Evolutionary conservation across 2,329 filamentous ascomycete genomes (phyloP).

Genomic region (Sporothrix variecibatus): DNA sequence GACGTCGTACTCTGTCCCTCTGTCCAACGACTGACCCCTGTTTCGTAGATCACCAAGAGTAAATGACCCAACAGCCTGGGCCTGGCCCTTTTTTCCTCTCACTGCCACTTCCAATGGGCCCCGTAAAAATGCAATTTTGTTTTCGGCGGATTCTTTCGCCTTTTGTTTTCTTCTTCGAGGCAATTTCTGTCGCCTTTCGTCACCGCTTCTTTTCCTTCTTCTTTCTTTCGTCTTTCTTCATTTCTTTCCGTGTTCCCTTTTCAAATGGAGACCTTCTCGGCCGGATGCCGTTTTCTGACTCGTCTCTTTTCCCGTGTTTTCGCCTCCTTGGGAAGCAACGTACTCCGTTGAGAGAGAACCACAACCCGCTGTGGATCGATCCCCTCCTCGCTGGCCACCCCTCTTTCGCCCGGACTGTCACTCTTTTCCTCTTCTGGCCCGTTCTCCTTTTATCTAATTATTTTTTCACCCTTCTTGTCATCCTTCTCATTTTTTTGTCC

Average conservation of each 20-base stretch:
- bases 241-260: not conserved
- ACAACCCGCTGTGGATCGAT: not conserved
- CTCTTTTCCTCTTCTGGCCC: not conserved
- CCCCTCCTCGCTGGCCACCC: not conserved
- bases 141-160: not conserved
- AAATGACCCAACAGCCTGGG: not conserved
- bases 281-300: slow-evolving; percentile 2
- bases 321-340: not conserved
- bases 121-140: not conserved
- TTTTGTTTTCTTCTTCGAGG: not conserved
- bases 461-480: not conserved
- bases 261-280: not conserved
- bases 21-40: not conserved
- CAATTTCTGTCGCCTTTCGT: not conserved
- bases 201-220: not conserved
- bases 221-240: not conserved
- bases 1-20: not conserved
- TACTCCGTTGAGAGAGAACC: not conserved
- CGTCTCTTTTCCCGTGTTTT: not conserved
- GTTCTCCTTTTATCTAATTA: not conserved
- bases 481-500: too few species aligned
- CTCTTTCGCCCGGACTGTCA: not conserved
- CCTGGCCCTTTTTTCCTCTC: not conserved
- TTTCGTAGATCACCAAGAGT: not conserved
- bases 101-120: not conserved